These are phyloP conservation scores for Epichloe sylvatica DNA, from an alignment of 2,329 filamentous ascomycete species.

Conservation along the genomic window DNA sequence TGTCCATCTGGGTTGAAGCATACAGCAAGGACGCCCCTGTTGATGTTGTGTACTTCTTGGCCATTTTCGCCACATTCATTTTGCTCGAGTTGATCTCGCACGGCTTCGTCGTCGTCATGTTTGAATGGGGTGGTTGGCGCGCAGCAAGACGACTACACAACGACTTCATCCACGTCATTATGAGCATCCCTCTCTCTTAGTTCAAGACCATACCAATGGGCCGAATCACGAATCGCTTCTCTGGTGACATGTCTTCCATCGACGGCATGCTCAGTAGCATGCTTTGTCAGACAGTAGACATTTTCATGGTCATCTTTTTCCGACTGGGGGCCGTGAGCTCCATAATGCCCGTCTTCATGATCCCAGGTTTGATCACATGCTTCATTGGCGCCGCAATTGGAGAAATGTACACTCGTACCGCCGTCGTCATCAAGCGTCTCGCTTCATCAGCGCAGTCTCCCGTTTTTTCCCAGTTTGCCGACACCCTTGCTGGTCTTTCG, in stretches of 20 bases:
- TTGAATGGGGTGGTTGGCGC: slow-evolving; percentile 42
- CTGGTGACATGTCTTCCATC: slow-evolving; percentile 42
- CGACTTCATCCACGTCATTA: slow-evolving; percentile 36
- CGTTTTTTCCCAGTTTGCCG: slow-evolving; percentile 44
- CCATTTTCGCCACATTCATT: slow-evolving; percentile 35
- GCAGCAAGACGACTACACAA: slow-evolving; percentile 39
- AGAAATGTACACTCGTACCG: slow-evolving; percentile 37
- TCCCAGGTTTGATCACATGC: slow-evolving; percentile 32
- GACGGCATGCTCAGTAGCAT: slow-evolving; percentile 33
- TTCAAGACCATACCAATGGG: slow-evolving; percentile 40
- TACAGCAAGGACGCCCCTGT: slow-evolving; percentile 29
- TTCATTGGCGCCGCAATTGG: slow-evolving; percentile 31
- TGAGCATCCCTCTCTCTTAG: slow-evolving; percentile 42
- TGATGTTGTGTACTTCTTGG: slow-evolving; percentile 36
- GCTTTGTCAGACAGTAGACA: slow-evolving; percentile 30
- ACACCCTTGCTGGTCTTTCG: slow-evolving; percentile 35
- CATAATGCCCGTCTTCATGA: slow-evolving; percentile 37
- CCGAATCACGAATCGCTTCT: slow-evolving; percentile 41
- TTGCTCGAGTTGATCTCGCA: slow-evolving; percentile 29
- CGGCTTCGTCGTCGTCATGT: slow-evolving; percentile 29
- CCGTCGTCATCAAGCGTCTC: slow-evolving; percentile 31
- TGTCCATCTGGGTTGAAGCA: slow-evolving; percentile 40
- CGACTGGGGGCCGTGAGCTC: slow-evolving; percentile 33
- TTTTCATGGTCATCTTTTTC: slow-evolving; percentile 28
- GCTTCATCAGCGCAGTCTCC: slow-evolving; percentile 35